Evolutionary conservation across 352 stramenopile genomes (phyloP), one percentile per base, ranked within the genome.

Genomic region (Phytophthora quininea): DNA sequence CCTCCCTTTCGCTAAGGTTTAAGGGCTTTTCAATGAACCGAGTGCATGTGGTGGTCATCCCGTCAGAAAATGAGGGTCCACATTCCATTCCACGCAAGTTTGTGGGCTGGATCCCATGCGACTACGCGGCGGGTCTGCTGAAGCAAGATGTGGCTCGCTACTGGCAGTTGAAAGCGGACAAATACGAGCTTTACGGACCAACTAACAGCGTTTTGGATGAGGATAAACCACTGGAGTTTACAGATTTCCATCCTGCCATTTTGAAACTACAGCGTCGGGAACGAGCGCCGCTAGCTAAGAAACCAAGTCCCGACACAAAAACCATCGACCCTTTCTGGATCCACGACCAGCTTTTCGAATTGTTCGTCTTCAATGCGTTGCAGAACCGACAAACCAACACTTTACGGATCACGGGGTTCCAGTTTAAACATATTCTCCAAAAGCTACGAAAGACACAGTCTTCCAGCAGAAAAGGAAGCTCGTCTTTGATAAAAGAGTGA

Each of bases 341-440:
- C 11, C 79, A 88, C 32, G 76, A 91, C 24, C 74, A 80, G 35
- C 67, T 93, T 4, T 86, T 86, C 29, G 77, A 90, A n/a, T 50
- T 91, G 10, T 93, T 93, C 32, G 62, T 88, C 14, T 76, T 84
- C 38, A 78, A 80, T 43, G 74, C 83, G 0, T 63, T 93, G 0
- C 82, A 86, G 14, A 90, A 89, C 19, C 73, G 70, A 3, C 83
- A 66, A 38, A 76, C 76, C 48, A 79, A 71, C 15, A 67, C 51
- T 1, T 65, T 82, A n/a, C 62, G 62, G 2, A 75, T 93, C 32
- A 82, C 84, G 8, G 80, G 77, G 38, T 88, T 80, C 15, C 82
- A 93, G 40, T 91, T 93, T 73, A 93, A 91, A 50, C 67, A 77
- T 27, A 54, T 88, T 19, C 33, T 88, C 2, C 68, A 86, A 32